A percentile compares a stretch with the other conserved stretches of the same genome.
These are phyloP conservation scores for Vickermania spadyakhi DNA, from an alignment of 208 protist genomes.

Conservation along the genomic window DNA sequence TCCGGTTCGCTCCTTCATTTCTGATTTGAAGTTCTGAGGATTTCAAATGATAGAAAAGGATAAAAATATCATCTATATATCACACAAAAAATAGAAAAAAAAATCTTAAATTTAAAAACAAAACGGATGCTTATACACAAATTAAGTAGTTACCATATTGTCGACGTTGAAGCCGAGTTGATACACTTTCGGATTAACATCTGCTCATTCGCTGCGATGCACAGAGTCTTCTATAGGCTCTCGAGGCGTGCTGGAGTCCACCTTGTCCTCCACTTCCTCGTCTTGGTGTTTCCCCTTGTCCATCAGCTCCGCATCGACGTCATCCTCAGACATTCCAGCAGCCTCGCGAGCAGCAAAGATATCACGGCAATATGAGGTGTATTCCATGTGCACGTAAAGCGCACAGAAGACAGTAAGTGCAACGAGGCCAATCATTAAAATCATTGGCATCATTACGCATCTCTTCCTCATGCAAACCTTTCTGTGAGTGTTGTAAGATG, in stretches of 20 bases:
- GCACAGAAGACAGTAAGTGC: slow-evolving; percentile 3
- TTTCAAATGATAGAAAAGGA: too few relatives aligned
- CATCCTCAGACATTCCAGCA: slow-evolving; percentile 1
- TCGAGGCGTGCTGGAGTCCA: not conserved
- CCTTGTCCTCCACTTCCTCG: not conserved
- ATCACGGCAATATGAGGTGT: slow-evolving; percentile 8
- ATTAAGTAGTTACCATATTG: too few relatives aligned
- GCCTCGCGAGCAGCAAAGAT: slow-evolving; percentile 5
- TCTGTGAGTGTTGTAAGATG: not conserved
- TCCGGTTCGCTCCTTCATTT: too few relatives aligned
- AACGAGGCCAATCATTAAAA: slow-evolving; percentile 10
- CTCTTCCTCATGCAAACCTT: slow-evolving; percentile 11
- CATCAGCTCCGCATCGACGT: not conserved
- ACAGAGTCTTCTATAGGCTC: not conserved
- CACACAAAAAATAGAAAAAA: too few relatives aligned
- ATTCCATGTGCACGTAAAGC: slow-evolving; percentile 4
- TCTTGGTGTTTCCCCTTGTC: not conserved
- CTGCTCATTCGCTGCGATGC: too few relatives aligned
- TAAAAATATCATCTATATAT: too few relatives aligned
- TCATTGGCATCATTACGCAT: slow-evolving; percentile 18
- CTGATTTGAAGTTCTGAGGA: too few relatives aligned
- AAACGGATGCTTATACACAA: too few relatives aligned
- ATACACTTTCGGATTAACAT: too few relatives aligned
- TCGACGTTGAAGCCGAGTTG: too few relatives aligned
- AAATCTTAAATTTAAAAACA: too few relatives aligned